phyloP scores from a whole-genome alignment of 805 yeast genomes.

The Wickerhamomyces pijperi region DNA sequence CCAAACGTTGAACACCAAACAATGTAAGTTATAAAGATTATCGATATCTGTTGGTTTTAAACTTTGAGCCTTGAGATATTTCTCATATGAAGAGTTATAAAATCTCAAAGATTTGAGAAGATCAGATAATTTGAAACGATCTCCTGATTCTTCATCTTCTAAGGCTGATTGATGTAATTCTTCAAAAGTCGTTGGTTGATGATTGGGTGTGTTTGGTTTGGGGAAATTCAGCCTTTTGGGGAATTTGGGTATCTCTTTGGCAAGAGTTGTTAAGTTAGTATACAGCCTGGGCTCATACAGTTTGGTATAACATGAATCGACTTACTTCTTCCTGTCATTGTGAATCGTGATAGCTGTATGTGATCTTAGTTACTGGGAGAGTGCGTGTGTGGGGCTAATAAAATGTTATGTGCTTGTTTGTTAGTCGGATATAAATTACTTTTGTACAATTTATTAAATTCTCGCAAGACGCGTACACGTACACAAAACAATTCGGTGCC shows the following conservation, averaged over 20 bases:
- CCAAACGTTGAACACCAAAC: background rate
- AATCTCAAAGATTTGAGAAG: background rate
- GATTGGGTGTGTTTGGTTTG: background rate
- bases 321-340: background rate
- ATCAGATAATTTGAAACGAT: background rate
- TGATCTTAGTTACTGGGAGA: too few relatives aligned
- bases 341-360: too few relatives aligned
- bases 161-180: background rate
- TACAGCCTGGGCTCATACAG: too few relatives aligned
- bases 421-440: too few relatives aligned
- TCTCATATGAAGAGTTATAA: background rate
- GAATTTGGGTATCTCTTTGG: background rate
- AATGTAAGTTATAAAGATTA: background rate
- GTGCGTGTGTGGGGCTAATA: too few relatives aligned
- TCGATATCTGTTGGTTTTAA: background rate
- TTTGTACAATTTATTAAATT: too few relatives aligned
- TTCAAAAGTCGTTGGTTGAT: background rate
- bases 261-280: background rate
- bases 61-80: background rate
- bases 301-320: background rate
- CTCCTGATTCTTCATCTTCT: background rate
- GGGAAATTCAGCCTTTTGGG: background rate
- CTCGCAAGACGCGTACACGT: too few relatives aligned
- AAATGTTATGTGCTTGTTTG: too few relatives aligned
- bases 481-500: too few relatives aligned